A percentile compares a stretch with the other conserved stretches of the same genome.
These are phyloP conservation scores for Candida lessepsii DNA, from an alignment of 805 yeast genomes.

Conservation along the genomic window DNA sequence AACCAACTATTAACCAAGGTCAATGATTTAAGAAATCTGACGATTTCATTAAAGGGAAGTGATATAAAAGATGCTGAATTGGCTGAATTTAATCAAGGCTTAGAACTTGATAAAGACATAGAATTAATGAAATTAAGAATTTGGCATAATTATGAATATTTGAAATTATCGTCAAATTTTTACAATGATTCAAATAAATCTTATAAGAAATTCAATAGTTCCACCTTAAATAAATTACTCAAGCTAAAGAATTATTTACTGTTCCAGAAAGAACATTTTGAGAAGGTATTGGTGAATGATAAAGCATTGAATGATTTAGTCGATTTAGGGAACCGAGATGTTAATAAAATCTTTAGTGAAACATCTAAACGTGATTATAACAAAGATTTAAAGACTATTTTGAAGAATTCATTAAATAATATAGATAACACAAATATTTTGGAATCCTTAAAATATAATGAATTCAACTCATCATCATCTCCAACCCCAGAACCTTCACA, in stretches of 20 bases:
- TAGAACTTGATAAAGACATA: conserved; percentile 29
- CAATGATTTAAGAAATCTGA: conserved; percentile 24
- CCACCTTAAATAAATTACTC: conserved; percentile 33
- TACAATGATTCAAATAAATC: conserved; percentile 37
- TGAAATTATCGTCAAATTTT: conserved; percentile 30
- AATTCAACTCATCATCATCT: conserved; percentile 5
- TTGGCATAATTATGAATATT: conserved; percentile 30
- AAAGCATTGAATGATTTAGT: conserved; percentile 17
- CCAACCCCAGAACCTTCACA: conserved; percentile 2
- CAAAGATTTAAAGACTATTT: conserved; percentile 28
- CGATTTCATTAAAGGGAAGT: conserved; percentile 17
- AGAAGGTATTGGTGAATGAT: conserved; percentile 17
- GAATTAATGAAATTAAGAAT: conserved; percentile 33
- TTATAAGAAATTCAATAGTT: conserved; percentile 30
- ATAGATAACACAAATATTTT: conserved; percentile 2
- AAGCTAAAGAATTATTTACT: conserved; percentile 40
- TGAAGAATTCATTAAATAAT: conserved; percentile 14
- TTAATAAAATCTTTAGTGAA: conserved; percentile 17
- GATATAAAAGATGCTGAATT: conserved; percentile 30
- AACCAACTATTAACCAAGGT: conserved; percentile 25
- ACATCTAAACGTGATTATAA: conserved; percentile 28
- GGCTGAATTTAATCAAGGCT: conserved; percentile 15
- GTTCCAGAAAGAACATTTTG: conserved; percentile 31
- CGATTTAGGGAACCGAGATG: conserved; percentile 23
- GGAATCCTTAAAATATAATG: conserved; percentile 11